Conservation (phyloP, 1,139 yeast species). For the Geotrichum armillariae region DNA sequence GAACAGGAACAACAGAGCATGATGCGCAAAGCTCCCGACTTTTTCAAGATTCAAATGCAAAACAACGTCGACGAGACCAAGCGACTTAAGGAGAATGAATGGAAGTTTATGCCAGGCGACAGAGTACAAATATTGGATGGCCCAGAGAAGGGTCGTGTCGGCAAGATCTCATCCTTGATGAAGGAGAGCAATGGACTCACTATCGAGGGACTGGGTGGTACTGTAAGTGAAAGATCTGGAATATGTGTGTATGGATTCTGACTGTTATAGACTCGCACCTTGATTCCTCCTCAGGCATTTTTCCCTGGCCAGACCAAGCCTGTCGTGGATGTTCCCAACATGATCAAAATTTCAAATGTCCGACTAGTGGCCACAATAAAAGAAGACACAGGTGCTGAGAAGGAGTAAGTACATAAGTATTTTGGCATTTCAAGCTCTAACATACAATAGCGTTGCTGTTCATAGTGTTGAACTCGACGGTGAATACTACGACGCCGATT, state of each 20-base stretch:
- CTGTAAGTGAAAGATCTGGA: conserved; percentile 35
- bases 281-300: conserved; percentile 73
- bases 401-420: conserved; percentile 32
- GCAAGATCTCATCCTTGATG: conserved; percentile 53
- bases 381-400: conserved; percentile 53
- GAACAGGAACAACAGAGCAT: conserved; percentile 4
- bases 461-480: conserved; percentile 66
- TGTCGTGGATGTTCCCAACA: conserved; percentile 54
- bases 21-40: conserved; percentile 15
- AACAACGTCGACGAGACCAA: conserved; percentile 35
- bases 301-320: conserved; percentile 71
- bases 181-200: conserved; percentile 52
- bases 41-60: conserved; percentile 15
- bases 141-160: conserved; percentile 66
- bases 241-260: not conserved
- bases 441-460: conserved; percentile 63
- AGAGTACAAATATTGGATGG: conserved; percentile 68
- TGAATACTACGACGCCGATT: conserved; percentile 70
- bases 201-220: conserved; percentile 58
- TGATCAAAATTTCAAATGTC: conserved; percentile 63
- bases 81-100: conserved; percentile 45
- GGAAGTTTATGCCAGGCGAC: conserved; percentile 62
- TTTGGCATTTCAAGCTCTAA: not conserved
- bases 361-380: conserved; percentile 77
- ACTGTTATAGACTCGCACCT: conserved; percentile 33